phyloP scores from a whole-genome alignment of 73 alveolate species.

The Blepharisma japonicum region DNA sequence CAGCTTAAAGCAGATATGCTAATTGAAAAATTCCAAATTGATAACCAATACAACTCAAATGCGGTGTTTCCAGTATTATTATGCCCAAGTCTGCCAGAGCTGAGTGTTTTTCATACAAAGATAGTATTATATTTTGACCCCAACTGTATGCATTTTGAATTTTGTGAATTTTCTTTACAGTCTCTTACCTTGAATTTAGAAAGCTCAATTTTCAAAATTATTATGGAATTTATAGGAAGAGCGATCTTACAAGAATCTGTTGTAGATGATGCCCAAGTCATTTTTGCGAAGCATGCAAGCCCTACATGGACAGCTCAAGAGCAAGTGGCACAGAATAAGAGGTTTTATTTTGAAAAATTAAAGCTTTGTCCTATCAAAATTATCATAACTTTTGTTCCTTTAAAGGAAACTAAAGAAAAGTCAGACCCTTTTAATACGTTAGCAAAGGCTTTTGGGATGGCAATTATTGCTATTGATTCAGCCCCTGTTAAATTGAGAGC shows the following conservation, averaged over 20 bases:
- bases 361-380: conserved; percentile 15
- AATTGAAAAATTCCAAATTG: conserved; percentile 39
- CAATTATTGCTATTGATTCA: conserved; percentile 66
- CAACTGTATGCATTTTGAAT: neutral
- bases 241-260: neutral
- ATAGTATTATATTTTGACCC: neutral
- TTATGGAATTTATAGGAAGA: neutral
- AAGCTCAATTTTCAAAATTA: neutral
- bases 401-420: conserved; percentile 34
- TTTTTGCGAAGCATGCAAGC: neutral
- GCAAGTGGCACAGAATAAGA: neutral
- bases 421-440: conserved; percentile 26
- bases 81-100: conserved; percentile 37
- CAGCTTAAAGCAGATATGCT: conserved; percentile 31
- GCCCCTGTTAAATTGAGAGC: conserved; percentile 78
- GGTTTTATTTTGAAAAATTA: conserved; percentile 3
- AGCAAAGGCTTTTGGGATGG: conserved; percentile 69
- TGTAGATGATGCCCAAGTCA: neutral
- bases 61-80: conserved; percentile 51
- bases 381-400: conserved; percentile 1
- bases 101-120: conserved; percentile 11
- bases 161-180: conserved; percentile 16
- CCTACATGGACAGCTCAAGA: conserved; percentile 26
- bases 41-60: conserved; percentile 33
- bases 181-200: neutral